Evolutionary conservation across 495 filamentous ascomycete species (phyloP).

Genomic region (Amorphotheca resinae): DNA sequence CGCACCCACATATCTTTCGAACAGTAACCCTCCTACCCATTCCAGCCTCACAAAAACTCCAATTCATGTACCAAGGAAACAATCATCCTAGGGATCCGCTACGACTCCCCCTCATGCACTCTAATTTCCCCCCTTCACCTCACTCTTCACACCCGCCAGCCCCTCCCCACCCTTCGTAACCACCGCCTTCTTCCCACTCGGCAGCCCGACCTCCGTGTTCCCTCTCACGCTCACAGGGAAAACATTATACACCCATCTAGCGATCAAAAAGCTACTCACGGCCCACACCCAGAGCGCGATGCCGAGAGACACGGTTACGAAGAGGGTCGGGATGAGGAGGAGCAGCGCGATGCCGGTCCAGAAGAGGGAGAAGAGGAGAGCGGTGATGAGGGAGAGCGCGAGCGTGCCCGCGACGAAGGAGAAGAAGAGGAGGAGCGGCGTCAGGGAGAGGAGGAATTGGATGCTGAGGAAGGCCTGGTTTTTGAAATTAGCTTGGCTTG

Average conservation of each 20-base stretch:
- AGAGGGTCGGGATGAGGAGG: conserved; percentile 49
- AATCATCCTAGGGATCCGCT: no score
- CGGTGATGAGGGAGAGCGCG: conserved; percentile 40
- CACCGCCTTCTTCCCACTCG: conserved; percentile 15
- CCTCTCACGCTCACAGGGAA: conserved; percentile 18
- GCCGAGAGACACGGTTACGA: conserved; percentile 42
- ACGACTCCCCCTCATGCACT: no score
- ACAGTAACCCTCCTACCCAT: no score
- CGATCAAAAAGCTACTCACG: conserved; percentile 39
- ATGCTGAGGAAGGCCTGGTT: conserved; percentile 15
- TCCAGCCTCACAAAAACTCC: no score
- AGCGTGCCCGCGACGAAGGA: conserved; percentile 42
- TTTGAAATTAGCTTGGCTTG: background rate
- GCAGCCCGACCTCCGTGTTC: conserved; percentile 9
- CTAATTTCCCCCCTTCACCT: conserved; percentile 5
- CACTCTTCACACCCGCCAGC: conserved; percentile 3
- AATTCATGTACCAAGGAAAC: no score
- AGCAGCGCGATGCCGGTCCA: conserved; percentile 50
- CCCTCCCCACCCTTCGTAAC: conserved; percentile 6
- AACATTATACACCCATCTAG: conserved; percentile 34
- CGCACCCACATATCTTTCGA: no score
- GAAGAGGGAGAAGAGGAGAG: conserved; percentile 48
- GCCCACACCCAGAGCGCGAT: conserved; percentile 52
- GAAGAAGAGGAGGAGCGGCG: conserved; percentile 42
- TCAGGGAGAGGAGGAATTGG: conserved; percentile 16